These are phyloP conservation scores for Phanerochaete carnosa DNA, from an alignment of 768 basidiomycete genomes.

Conservation along the genomic window DNA sequence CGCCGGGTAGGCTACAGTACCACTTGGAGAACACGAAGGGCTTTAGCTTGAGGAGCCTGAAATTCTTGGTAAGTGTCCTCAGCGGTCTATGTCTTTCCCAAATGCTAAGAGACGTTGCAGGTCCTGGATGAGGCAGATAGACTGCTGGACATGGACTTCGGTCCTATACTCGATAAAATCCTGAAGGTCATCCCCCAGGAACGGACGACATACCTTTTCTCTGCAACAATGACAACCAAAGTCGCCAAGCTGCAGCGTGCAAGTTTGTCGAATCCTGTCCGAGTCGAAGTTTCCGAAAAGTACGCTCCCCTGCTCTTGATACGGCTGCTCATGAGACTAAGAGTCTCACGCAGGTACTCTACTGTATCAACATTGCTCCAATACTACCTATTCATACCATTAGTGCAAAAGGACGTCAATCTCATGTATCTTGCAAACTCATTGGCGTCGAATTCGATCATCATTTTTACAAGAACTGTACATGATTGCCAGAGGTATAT, in stretches of 20 bases:
- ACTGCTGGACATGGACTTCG: slow-evolving; percentile 94
- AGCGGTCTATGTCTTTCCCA: background rate
- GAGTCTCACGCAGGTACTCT: slow-evolving; percentile 65
- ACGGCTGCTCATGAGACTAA: background rate
- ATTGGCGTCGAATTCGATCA: slow-evolving; percentile 88
- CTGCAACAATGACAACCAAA: slow-evolving; percentile 98
- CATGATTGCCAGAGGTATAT: slow-evolving; percentile 79
- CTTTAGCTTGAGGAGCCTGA: slow-evolving; percentile 80
- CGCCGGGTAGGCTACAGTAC: slow-evolving; percentile 89
- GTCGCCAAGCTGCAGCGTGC: slow-evolving; percentile 95
- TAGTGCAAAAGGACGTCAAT: slow-evolving; percentile 89
- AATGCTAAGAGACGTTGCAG: slow-evolving; percentile 34
- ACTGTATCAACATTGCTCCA: slow-evolving; percentile 95
- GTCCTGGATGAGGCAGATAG: slow-evolving; percentile 98
- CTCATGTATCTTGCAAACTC: slow-evolving; percentile 87
- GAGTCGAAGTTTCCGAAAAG: slow-evolving; percentile 93
- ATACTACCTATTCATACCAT: slow-evolving; percentile 92
- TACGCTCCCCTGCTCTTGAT: slow-evolving; percentile 34
- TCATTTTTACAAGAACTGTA: slow-evolving; percentile 95
- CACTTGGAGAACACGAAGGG: slow-evolving; percentile 98
- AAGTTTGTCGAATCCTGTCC: slow-evolving; percentile 88
- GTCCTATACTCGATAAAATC: slow-evolving; percentile 93
- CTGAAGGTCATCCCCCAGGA: slow-evolving; percentile 93
- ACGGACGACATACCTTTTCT: slow-evolving; percentile 93
- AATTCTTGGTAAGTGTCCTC: slow-evolving; percentile 75